A percentile compares a stretch with the other conserved stretches of the same genome.
These are phyloP conservation scores for Erucastrum elatum DNA, from an alignment of 345 rosid genomes.

Conservation along the genomic window DNA sequence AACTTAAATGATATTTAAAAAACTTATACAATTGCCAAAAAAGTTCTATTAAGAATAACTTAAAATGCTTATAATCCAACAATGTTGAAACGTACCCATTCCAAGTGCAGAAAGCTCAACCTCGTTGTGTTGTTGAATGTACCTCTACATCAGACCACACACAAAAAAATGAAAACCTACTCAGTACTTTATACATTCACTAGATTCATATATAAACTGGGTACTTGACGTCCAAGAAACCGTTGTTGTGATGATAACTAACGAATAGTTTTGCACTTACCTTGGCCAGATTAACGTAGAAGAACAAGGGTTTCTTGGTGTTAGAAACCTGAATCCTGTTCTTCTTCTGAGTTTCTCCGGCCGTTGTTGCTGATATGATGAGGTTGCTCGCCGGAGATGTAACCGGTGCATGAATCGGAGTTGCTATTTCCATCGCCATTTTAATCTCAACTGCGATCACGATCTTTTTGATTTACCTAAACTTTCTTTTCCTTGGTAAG, in stretches of 20 bases:
- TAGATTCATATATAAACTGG: background rate
- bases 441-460: background rate
- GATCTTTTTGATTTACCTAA: background rate
- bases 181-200: background rate
- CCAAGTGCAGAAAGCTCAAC: conserved; percentile 87
- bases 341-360: conserved; percentile 35
- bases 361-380: background rate
- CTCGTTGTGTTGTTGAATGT: conserved; percentile 74
- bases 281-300: conserved; percentile 41
- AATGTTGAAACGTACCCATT: conserved; percentile 53
- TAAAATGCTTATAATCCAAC: background rate
- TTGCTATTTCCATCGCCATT: conserved; percentile 29
- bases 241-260: background rate
- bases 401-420: conserved; percentile 17
- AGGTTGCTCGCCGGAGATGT: background rate
- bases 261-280: background rate
- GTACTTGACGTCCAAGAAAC: background rate
- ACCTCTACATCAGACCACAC: conserved; percentile 52
- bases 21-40: background rate
- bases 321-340: conserved; percentile 58
- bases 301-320: conserved; percentile 54
- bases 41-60: background rate
- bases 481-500: background rate
- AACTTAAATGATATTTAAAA: no score
- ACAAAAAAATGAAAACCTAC: background rate